Conservation (phyloP, 1,139 yeast species). For the Diutina catenulata region DNA sequence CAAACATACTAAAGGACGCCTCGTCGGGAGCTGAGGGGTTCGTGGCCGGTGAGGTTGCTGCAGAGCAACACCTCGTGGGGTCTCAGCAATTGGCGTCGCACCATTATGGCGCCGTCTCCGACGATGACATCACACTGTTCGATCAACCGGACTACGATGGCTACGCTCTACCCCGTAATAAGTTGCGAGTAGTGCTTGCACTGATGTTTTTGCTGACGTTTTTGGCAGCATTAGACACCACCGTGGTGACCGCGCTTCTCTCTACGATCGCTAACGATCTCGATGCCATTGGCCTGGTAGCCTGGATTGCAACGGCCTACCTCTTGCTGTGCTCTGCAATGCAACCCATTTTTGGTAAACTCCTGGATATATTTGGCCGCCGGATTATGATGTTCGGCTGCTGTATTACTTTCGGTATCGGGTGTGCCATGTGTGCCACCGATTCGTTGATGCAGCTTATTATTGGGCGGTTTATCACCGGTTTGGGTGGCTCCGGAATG, state of each 20-base stretch:
- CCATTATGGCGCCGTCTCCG: constrained; percentile 7
- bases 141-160: constrained; percentile 12
- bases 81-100: constrained; percentile 6
- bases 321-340: constrained; percentile 18
- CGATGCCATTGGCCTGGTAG: constrained; percentile 25
- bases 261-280: constrained; percentile 33
- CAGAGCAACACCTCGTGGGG: constrained; percentile 21
- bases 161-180: constrained; percentile 22
- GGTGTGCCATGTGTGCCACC: constrained; percentile 30
- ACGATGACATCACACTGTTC: not conserved
- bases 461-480: constrained; percentile 43
- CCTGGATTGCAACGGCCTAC: constrained; percentile 37
- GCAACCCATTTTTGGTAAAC: constrained; percentile 34
- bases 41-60: constrained; percentile 36
- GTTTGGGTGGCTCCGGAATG: constrained; percentile 48
- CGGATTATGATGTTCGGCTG: constrained; percentile 18
- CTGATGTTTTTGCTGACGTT: constrained; percentile 27
- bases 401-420: constrained; percentile 24
- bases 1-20: constrained; percentile 21
- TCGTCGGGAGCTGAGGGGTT: constrained; percentile 36
- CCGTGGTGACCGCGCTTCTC: constrained; percentile 33
- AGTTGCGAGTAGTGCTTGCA: constrained; percentile 21
- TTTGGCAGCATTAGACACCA: constrained; percentile 33
- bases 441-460: constrained; percentile 37
- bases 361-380: constrained; percentile 40